Evolutionary conservation across 1,139 yeast species (phyloP).

Genomic region (Kurtzmaniella natalensis): DNA sequence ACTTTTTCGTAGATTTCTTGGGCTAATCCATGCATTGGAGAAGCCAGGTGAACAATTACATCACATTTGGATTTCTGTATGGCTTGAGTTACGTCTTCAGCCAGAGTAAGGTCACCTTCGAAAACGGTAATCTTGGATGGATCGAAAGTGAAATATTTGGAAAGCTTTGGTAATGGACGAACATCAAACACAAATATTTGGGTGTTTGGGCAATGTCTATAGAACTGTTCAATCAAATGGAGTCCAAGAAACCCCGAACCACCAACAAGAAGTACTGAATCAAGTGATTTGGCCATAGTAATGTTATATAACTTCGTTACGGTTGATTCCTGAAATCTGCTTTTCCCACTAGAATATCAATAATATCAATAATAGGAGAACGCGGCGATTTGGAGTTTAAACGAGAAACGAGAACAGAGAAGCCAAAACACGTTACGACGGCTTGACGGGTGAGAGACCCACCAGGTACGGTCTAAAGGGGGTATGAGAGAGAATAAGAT

Average conservation of each 20-base stretch:
- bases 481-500: no score
- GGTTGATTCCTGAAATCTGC: no score
- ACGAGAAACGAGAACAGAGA: no score
- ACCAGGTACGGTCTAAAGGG: no score
- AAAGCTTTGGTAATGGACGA: slow-evolving; percentile 72
- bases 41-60: slow-evolving; percentile 91
- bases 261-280: slow-evolving; percentile 80
- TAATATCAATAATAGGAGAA: no score
- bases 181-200: slow-evolving; percentile 84
- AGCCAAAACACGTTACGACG: no score
- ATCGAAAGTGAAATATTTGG: slow-evolving; percentile 72
- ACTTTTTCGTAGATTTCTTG: slow-evolving; percentile 82
- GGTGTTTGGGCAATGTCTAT: slow-evolving; percentile 62
- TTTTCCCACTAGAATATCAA: no score
- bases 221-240: slow-evolving; percentile 83
- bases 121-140: slow-evolving; percentile 53
- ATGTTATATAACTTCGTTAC: no score
- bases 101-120: slow-evolving; percentile 81
- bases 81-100: slow-evolving; percentile 63
- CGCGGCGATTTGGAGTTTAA: no score
- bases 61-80: slow-evolving; percentile 57
- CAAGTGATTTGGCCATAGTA: no score
- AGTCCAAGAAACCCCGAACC: slow-evolving; percentile 95
- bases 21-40: slow-evolving; percentile 88
- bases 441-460: no score